Base-by-base conservation (phyloP, 352 stramenopile genomes). In the Pythium monospermum region DNA sequence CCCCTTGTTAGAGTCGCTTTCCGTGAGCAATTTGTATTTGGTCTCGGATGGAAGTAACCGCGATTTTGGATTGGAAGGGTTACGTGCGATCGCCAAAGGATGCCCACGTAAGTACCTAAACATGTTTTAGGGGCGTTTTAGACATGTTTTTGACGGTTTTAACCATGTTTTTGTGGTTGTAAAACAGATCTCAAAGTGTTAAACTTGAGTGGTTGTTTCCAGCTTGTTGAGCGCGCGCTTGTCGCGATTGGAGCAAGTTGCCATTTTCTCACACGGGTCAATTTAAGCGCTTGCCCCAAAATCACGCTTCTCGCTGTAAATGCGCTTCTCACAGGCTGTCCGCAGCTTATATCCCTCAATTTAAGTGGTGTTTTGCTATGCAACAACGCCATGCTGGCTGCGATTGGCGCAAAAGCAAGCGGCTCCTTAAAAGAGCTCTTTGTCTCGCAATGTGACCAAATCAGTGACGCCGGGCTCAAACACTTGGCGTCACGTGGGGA, bases 21-120 rank as follows among this genome's bases (percentile, higher is more conserved):
- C 89, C 51, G 66, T 82, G 44, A 76, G 65, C 23, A 88, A 90
- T 22, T 50, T 98, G 37, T 94, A 91, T 45, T 76, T 97, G 49
- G 73, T 98, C 0, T 96, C 87, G 15, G 91, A 98, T 53, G 93
- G 93, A n/a, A 86, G 81, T 49, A 79, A 96, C 30, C 85, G 89
- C 22, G 77, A 95, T 36, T 97, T 97, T 69, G 89, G 84, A 1
- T 67, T 97, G 4, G 91, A 97, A 63, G 93, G 93, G 4, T 62
- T 98, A 1, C 89, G 95, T 46, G 87, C 90, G 2, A 69, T 97
- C 32, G 79, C 83, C 10, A 69, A 62, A 13, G 68, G 68, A 33
- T 90, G 76, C 44, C 27, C 48, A 40, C 36, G 69, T 85, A 50
- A 16, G 55, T 65, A 25, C 5, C 10, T n/a, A 21, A 36, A 0